Evolutionary conservation across 331 rosid genomes (phyloP), one percentile per base, ranked within the genome.

Genomic region (Malus hybrid): DNA sequence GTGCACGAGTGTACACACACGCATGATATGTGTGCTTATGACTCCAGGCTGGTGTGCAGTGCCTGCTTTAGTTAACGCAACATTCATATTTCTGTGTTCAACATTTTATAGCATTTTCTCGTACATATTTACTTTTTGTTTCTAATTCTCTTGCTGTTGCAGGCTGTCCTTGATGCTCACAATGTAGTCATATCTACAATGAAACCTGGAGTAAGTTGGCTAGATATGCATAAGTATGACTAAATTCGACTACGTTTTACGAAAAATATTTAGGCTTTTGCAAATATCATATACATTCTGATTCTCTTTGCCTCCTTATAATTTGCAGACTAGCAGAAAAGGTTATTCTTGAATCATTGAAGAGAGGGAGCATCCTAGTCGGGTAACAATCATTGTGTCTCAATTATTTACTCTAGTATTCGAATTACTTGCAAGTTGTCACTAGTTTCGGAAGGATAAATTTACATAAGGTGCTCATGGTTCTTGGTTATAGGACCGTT

Each of bases 111-210:
- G 44, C 69, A 67, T 33, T 68, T 29, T 11, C 28, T 62, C 11
- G 65, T 61, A 27, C 50, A 6, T 27, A 2, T 29, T 66, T 65
- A 22, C 4, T 2, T 77, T 67, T 67, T 70, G 24, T 70, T 76
- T 70, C 19, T 56, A 44, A 27, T 72, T 65, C 32, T 56, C 71
- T 62, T 80, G 65, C 78, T 87, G 42, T n/a, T 20, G 79, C 86
- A 93, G 98, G 96, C 97, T 83, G 93, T 93, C 81, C 98, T 93
- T 75, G 87, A 88, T 72, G 96, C 98, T 79, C 97, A 93, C 31
- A 66, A 93, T 87, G 90, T 85, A 66, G 98, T 93, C 76, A 86
- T 93, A 82, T 77, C 91, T 75, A 42, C 82, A 28, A 88, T 91
- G 91, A 91, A 80, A 81, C 96, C 98, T 70, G 97, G 97, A 80